phyloP scores from a whole-genome alignment of 768 basidiomycete species.

The Mycena belliarum region DNA sequence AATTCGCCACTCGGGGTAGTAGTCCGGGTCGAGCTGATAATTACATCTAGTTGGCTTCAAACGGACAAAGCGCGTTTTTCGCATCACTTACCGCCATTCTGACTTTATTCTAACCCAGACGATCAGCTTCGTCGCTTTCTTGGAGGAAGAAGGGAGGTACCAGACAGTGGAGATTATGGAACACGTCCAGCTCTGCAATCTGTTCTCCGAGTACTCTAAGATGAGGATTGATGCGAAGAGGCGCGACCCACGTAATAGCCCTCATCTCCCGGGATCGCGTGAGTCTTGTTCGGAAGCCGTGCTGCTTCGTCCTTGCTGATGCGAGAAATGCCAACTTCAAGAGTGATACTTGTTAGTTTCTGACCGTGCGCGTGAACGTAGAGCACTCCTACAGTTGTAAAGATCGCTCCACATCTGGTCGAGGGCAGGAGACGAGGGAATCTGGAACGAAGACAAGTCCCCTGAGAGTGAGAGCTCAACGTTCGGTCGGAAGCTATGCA shows the following conservation, averaged over 20 bases:
- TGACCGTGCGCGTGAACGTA: neutral
- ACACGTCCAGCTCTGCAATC: constrained; percentile 13
- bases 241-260: constrained; percentile 2
- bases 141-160: neutral
- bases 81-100: constrained; percentile 12
- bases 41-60: neutral
- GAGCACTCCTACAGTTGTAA: neutral
- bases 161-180: neutral
- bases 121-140: neutral
- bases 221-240: too few relatives aligned
- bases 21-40: constrained; percentile 10
- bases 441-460: constrained; percentile 16
- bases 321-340: constrained; percentile 1
- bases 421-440: constrained; percentile 3
- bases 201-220: neutral
- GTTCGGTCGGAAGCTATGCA: neutral
- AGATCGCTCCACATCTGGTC: neutral
- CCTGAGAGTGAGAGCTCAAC: neutral
- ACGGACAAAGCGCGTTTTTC: neutral
- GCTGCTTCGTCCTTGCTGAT: neutral
- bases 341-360: neutral
- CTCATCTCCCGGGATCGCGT: neutral
- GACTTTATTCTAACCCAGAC: constrained; percentile 6
- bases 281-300: constrained; percentile 1
- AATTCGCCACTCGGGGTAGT: neutral